Conservation (phyloP, 2,329 filamentous ascomycete species). For the Podosphaera aphanis region DNA sequence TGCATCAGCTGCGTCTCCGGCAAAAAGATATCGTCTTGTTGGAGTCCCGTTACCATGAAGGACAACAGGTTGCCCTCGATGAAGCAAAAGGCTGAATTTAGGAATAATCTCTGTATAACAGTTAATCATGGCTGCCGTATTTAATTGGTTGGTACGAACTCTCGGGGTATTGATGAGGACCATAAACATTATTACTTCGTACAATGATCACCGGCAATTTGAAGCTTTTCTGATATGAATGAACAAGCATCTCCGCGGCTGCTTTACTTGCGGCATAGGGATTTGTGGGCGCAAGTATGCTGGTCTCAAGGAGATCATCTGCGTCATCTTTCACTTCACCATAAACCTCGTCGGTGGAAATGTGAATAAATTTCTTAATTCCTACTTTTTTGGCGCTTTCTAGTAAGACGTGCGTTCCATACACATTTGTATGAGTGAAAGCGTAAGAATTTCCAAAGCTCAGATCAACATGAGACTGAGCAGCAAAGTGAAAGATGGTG, state of each 20-base stretch:
- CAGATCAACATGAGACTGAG: slow-evolving; percentile 64
- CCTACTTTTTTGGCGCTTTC: slow-evolving; percentile 52
- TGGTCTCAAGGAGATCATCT: slow-evolving; percentile 48
- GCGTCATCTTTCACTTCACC: slow-evolving; percentile 53
- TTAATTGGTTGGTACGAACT: slow-evolving; percentile 27
- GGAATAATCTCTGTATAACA: slow-evolving; percentile 48
- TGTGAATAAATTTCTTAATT: slow-evolving; percentile 53
- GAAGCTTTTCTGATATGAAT: slow-evolving; percentile 67
- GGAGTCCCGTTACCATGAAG: slow-evolving; percentile 57
- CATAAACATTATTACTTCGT: slow-evolving; percentile 66
- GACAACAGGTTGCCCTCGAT: slow-evolving; percentile 40
- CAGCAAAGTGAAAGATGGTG: slow-evolving; percentile 64
- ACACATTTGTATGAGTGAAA: slow-evolving; percentile 63
- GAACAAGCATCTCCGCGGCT: slow-evolving; percentile 66
- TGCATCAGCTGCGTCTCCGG: slow-evolving; percentile 56
- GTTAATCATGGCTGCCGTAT: neutral
- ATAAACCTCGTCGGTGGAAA: slow-evolving; percentile 71
- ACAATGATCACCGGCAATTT: slow-evolving; percentile 60
- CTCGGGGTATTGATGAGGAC: slow-evolving; percentile 63
- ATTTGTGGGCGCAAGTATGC: slow-evolving; percentile 56
- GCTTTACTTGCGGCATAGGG: slow-evolving; percentile 65
- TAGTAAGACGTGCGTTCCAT: slow-evolving; percentile 61
- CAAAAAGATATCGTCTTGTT: slow-evolving; percentile 54
- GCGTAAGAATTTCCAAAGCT: slow-evolving; percentile 65
- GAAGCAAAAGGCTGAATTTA: slow-evolving; percentile 53